A percentile compares a stretch with the other conserved stretches of the same genome.
Conservation (phyloP, 768 basidiomycete genomes). For the Coprinopsis marcescibilis region DNA sequence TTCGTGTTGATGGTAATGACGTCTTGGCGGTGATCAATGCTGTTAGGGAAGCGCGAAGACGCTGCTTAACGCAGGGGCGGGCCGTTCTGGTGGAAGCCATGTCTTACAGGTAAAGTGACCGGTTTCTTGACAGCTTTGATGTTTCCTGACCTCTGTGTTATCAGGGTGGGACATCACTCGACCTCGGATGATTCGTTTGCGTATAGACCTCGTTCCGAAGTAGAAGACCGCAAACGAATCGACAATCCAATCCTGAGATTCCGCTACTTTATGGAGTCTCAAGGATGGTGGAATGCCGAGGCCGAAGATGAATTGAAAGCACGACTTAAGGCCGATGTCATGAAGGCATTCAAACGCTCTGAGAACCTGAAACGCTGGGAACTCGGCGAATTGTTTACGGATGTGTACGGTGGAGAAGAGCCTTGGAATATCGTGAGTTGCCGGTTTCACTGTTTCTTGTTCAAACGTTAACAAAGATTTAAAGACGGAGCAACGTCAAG, state of each 20-base stretch:
- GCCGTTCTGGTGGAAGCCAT: slow-evolving; percentile 87
- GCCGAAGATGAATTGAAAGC: slow-evolving; percentile 71
- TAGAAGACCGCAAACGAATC: slow-evolving; percentile 86
- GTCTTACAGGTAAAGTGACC: slow-evolving; percentile 65
- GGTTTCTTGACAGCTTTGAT: not conserved
- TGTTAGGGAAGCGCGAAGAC: slow-evolving; percentile 62
- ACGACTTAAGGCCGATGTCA: slow-evolving; percentile 63
- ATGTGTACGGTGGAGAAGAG: slow-evolving; percentile 81
- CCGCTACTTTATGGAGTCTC: slow-evolving; percentile 77
- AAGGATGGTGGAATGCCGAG: slow-evolving; percentile 76
- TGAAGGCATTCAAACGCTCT: slow-evolving; percentile 72
- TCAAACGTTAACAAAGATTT: not conserved
- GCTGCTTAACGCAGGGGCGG: slow-evolving; percentile 72
- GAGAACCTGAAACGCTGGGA: slow-evolving; percentile 65
- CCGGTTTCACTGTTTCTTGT: slow-evolving; percentile 2
- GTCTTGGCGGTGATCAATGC: slow-evolving; percentile 76
- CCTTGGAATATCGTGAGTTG: slow-evolving; percentile 77
- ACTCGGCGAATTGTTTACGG: slow-evolving; percentile 78
- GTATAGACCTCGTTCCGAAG: slow-evolving; percentile 84
- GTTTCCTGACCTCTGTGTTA: slow-evolving; percentile 2
- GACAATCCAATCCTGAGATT: slow-evolving; percentile 87
- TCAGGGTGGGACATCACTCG: slow-evolving; percentile 87
- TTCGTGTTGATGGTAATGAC: slow-evolving; percentile 94
- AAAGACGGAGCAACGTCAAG: slow-evolving; percentile 80
- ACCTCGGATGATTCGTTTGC: slow-evolving; percentile 96